Base-by-base conservation (phyloP, 2,329 filamentous ascomycete species). In the Alternaria ventricosa region DNA sequence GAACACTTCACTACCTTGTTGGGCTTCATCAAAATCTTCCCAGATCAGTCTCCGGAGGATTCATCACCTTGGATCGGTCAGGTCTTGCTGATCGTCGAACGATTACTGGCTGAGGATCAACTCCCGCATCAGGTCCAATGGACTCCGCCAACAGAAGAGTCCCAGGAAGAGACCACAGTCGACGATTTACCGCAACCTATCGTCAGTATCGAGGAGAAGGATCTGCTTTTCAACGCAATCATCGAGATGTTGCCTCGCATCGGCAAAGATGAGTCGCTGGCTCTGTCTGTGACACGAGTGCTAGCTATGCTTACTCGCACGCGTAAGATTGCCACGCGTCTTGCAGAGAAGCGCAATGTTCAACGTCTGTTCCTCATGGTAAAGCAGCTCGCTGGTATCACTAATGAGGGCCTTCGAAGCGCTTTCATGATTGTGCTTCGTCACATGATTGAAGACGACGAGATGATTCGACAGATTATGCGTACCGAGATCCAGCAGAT, bases 291-390 rank as follows among this genome's bases (percentile, higher is more conserved):
- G 12, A 87, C 92, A 51, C 89, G 96, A 44, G 89, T 97, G 12
- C 82, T 99, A 33, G 92, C 97, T 28, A 94, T 97, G 65, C 84
- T 99, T 28, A 97, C 96, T 1, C 89, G 96, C 22, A 88, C 89
- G 63, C 90, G 93, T 55, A 84, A 88, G 13, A 85, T 96, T 65
- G 94, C 96, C 3, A 87, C 89, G 67, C 84, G 87, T 47, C 86
- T 98, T 50, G 92, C 93, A 6, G 92, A 97, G 77, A 97, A 94
- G 82, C 92, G 90, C 76, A 96, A 97, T 71, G 85, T 99, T 53
- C 92, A 96, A 75, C 88, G 93, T 27, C 84, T 99, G 22, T 98
- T 99, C 80, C 88, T 97, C 55, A 97, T 98, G 92, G 89, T 95
- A 61, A 97, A 96, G 79, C 95, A 98, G 78, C 87, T 98, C 63